phyloP scores from a whole-genome alignment of 2,329 filamentous ascomycete species.

The Neopestalotiopsis clavispora region DNA sequence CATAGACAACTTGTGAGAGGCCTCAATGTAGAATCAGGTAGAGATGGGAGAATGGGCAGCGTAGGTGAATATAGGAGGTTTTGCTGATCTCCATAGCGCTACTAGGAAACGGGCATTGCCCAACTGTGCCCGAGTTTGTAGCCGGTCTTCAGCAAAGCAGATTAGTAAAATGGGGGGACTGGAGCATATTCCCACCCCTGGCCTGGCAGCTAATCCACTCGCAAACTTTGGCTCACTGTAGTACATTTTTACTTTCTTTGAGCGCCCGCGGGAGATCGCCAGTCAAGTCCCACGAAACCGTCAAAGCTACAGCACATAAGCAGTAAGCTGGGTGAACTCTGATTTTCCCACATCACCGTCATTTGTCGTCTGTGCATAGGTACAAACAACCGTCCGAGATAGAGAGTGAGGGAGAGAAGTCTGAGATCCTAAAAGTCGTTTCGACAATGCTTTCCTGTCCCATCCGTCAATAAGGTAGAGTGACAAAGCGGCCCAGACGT shows the following conservation, averaged over 20 bases:
- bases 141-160: not conserved
- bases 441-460: not conserved
- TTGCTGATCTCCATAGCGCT: constrained; percentile 1
- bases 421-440: not conserved
- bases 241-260: not conserved
- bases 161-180: not conserved
- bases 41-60: not conserved
- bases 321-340: too few relatives aligned
- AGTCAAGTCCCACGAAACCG: not conserved
- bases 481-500: not conserved
- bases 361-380: too few relatives aligned
- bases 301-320: not conserved
- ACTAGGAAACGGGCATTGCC: not conserved
- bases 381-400: too few relatives aligned
- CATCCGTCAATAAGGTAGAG: not conserved
- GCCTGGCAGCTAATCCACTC: not conserved
- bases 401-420: too few relatives aligned
- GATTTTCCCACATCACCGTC: too few relatives aligned
- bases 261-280: not conserved
- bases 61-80: not conserved
- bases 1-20: not conserved
- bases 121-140: not conserved
- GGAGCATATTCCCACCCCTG: not conserved
- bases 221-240: not conserved
- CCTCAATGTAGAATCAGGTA: not conserved